Conservation (phyloP, 345 rosid genomes). For the Mallotus nudiflorus region DNA sequence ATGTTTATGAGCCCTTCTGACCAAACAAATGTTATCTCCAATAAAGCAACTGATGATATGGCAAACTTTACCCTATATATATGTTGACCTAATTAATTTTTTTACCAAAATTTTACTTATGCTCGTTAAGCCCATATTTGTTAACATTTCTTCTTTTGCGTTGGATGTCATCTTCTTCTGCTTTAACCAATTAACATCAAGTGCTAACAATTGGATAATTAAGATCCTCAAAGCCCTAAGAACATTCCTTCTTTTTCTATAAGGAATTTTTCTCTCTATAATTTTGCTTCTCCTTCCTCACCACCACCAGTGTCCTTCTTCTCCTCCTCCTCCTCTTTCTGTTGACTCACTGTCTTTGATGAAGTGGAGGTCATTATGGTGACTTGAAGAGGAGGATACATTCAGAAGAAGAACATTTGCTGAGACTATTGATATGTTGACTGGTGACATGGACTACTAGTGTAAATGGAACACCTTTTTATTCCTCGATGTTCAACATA, state of each 20-base stretch:
- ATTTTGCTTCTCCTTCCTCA: slow-evolving; percentile 66
- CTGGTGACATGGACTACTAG: slow-evolving; percentile 38
- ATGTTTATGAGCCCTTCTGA: too few species aligned
- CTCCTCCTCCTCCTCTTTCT: too few species aligned
- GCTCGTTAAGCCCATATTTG: too few species aligned
- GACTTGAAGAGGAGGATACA: slow-evolving; percentile 88
- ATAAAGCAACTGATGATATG: too few species aligned
- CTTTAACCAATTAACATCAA: slow-evolving; percentile 73
- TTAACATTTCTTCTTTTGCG: background rate
- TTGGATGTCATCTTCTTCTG: background rate
- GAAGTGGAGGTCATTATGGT: slow-evolving; percentile 50
- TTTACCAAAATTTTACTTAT: too few species aligned
- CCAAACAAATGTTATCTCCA: too few species aligned
- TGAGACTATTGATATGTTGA: slow-evolving; percentile 56
- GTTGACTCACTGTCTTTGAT: slow-evolving; percentile 18
- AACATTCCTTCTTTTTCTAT: slow-evolving; percentile 46
- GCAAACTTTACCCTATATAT: too few species aligned
- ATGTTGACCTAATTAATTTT: too few species aligned
- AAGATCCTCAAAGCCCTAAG: slow-evolving; percentile 59
- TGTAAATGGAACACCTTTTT: slow-evolving; percentile 58
- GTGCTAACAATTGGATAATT: slow-evolving; percentile 94
- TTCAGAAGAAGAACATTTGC: slow-evolving; percentile 76
- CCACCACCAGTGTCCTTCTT: slow-evolving; percentile 39
- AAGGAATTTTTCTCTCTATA: slow-evolving; percentile 51
- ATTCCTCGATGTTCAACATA: slow-evolving; percentile 60